A percentile compares a stretch with the other conserved stretches of the same genome.
Evolutionary conservation across 73 alveolate genomes (phyloP).

Genomic region (Tetrahymena elliotti): DNA sequence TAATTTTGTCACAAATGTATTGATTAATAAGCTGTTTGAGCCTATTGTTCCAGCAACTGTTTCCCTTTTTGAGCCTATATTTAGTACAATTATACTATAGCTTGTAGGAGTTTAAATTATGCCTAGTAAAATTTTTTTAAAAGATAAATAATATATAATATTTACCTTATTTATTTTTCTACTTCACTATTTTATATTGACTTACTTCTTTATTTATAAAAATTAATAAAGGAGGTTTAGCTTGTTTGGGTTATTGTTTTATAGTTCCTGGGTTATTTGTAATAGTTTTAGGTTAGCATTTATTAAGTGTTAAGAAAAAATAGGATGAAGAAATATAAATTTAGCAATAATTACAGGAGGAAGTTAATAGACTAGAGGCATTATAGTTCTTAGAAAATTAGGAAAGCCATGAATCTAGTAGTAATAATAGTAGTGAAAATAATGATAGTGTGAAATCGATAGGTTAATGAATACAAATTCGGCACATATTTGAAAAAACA

Average conservation of each 20-base stretch:
- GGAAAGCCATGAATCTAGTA: background rate
- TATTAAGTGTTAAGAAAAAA: background rate
- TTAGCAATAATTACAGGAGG: background rate
- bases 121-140: background rate
- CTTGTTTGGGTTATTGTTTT: background rate
- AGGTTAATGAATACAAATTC: background rate
- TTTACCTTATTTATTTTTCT: no score
- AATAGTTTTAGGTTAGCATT: background rate
- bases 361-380: background rate
- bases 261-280: background rate
- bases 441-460: background rate
- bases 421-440: background rate
- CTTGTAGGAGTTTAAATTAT: constrained; percentile 1
- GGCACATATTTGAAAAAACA: no score
- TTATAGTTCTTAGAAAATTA: background rate
- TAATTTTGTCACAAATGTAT: constrained; percentile 1
- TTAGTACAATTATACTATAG: constrained; percentile 2
- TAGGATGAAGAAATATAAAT: background rate
- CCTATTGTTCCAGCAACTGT: constrained; percentile 37
- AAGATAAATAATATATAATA: no score
- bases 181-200: no score
- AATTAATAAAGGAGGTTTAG: background rate
- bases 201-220: no score
- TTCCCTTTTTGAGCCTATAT: constrained; percentile 22
- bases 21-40: constrained; percentile 21